Evolutionary conservation across 306 rosid species (phyloP).

Genomic region (Bauhinia variegata): DNA sequence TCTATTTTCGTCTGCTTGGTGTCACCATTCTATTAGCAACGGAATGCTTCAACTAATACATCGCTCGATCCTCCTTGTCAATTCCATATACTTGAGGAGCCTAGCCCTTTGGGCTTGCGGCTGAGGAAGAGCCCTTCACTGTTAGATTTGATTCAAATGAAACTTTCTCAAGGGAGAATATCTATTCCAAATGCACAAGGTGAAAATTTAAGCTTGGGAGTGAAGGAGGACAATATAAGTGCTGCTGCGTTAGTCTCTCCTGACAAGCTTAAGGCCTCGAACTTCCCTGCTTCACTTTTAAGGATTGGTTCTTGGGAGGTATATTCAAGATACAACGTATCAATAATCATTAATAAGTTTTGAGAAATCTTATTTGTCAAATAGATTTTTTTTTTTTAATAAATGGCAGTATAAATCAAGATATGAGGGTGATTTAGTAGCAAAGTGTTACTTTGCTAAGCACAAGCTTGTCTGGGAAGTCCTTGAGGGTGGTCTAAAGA

Average conservation of each 20-base stretch:
- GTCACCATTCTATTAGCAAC: conserved; percentile 41
- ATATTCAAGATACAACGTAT: conserved; percentile 8
- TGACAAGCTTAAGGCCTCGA: conserved; percentile 89
- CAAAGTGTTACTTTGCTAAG: conserved; percentile 86
- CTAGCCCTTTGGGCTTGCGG: conserved; percentile 87
- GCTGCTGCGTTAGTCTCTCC: conserved; percentile 38
- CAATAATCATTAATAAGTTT: conserved; percentile 9
- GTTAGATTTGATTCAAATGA: conserved; percentile 83
- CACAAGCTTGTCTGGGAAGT: conserved; percentile 96
- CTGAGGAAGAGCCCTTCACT: conserved; percentile 87
- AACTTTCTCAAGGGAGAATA: conserved; percentile 63
- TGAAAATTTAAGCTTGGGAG: conserved; percentile 47
- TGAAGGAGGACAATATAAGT: conserved; percentile 45
- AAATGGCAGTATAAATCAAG: conserved; percentile 71
- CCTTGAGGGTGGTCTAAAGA: conserved; percentile 86
- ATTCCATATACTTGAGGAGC: conserved; percentile 80
- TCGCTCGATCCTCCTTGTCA: conserved; percentile 48
- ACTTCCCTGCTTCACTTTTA: conserved; percentile 76
- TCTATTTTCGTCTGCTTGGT: conserved; percentile 25
- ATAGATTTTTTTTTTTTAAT: background rate
- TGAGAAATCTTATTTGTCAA: background rate
- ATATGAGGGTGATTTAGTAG: conserved; percentile 88
- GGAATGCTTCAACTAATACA: conserved; percentile 38
- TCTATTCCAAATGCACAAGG: conserved; percentile 41
- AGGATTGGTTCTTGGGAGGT: conserved; percentile 92